Conservation (phyloP, 805 yeast genomes). For the Scheffersomyces spartinae region DNA sequence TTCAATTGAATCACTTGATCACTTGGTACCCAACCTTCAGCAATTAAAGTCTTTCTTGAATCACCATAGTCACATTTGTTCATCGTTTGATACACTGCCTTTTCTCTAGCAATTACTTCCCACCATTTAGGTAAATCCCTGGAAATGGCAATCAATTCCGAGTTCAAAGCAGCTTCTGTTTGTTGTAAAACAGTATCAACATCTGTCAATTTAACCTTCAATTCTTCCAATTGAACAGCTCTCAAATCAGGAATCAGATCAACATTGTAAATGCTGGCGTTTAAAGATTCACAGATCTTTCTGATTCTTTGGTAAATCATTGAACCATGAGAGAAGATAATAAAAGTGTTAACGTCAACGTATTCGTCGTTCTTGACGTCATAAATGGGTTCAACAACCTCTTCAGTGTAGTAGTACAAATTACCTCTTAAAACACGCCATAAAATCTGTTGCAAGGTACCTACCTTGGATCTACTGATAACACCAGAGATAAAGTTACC, state of each 20-base stretch:
- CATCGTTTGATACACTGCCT: conserved; percentile 67
- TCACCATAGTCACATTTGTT: conserved; percentile 74
- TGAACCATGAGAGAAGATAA: conserved; percentile 87
- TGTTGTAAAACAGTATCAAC: conserved; percentile 23
- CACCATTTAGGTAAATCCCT: conserved; percentile 69
- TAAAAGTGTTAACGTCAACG: conserved; percentile 70
- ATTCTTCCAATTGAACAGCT: conserved; percentile 16
- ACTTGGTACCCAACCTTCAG: conserved; percentile 95
- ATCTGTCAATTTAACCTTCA: conserved; percentile 18
- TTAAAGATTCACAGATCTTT: conserved; percentile 82
- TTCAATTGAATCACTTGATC: conserved; percentile 61
- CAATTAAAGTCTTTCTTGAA: conserved; percentile 74
- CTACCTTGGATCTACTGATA: conserved; percentile 58
- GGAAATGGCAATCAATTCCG: conserved; percentile 74
- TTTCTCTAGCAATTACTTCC: conserved; percentile 53
- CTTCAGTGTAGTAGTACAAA: conserved; percentile 63
- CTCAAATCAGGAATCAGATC: conserved; percentile 25
- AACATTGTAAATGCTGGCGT: conserved; percentile 63
- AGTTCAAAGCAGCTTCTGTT: conserved; percentile 47
- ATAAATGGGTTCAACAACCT: conserved; percentile 56
- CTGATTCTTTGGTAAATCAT: conserved; percentile 59
- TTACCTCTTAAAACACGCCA: conserved; percentile 95
- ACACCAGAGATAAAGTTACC: conserved; percentile 68
- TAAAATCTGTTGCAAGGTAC: conserved; percentile 64
- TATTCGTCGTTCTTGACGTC: conserved; percentile 46